Evolutionary conservation across 805 yeast genomes (phyloP).

Genomic region (Ogataea polymorpha): DNA sequence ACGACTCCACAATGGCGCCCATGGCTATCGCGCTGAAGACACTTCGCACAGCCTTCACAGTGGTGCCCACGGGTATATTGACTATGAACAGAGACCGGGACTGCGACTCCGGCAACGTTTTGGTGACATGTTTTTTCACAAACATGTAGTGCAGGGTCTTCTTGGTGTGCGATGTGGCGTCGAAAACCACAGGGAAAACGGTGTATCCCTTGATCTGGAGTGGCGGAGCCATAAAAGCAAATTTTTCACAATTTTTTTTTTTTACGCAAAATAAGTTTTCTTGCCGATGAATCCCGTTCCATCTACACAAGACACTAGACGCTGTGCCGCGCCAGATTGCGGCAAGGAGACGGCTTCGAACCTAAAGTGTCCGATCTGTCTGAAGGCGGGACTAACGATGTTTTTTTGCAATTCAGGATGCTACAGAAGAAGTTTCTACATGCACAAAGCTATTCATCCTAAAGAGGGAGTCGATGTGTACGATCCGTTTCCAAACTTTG

Average conservation of each 20-base stretch:
- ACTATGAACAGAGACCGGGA: constrained; percentile 68
- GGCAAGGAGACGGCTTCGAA: constrained; percentile 73
- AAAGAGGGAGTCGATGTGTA: constrained; percentile 59
- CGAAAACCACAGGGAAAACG: constrained; percentile 46
- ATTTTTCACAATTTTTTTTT: background rate
- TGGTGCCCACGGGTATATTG: constrained; percentile 69
- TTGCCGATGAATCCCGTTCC: constrained; percentile 13
- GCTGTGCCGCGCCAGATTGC: constrained; percentile 79
- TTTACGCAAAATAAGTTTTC: background rate
- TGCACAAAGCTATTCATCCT: constrained; percentile 74
- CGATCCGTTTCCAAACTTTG: constrained; percentile 82
- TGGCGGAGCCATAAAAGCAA: constrained; percentile 7
- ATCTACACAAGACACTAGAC: constrained; percentile 11
- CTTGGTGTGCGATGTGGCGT: constrained; percentile 27
- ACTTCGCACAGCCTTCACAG: constrained; percentile 48
- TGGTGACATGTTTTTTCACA: constrained; percentile 59
- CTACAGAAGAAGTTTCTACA: constrained; percentile 66
- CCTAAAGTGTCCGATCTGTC: constrained; percentile 88
- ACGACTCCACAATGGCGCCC: constrained; percentile 58
- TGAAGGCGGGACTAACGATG: constrained; percentile 61
- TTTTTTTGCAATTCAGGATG: constrained; percentile 83
- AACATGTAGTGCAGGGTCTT: constrained; percentile 54
- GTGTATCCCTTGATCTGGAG: constrained; percentile 52
- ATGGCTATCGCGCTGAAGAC: constrained; percentile 58
- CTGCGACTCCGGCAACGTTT: constrained; percentile 38